Evolutionary conservation across 2,329 filamentous ascomycete genomes (phyloP).

Genomic region (Aspergillus candidus): DNA sequence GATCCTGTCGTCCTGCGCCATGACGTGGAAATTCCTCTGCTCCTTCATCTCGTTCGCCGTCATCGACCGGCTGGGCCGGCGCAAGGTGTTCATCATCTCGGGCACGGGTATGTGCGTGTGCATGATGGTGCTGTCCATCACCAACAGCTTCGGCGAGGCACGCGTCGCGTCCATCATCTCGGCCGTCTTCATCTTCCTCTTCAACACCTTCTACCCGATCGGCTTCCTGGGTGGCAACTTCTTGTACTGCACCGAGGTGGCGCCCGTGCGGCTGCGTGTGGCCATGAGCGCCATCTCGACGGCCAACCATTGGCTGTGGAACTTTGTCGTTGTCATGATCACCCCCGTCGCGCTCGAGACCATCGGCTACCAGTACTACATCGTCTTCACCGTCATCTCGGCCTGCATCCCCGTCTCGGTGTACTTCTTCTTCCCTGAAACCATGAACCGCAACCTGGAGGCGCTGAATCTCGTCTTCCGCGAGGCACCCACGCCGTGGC

Average conservation of each 20-base stretch:
- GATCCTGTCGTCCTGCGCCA: constrained; percentile 43
- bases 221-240: constrained; percentile 57
- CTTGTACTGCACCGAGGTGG: constrained; percentile 41
- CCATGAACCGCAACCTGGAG: constrained; percentile 54
- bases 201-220: constrained; percentile 60
- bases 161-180: constrained; percentile 12
- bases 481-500: constrained; percentile 13
- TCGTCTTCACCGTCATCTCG: constrained; percentile 47
- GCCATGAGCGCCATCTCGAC: constrained; percentile 54
- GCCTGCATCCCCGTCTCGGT: constrained; percentile 39
- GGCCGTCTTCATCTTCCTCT: constrained; percentile 48
- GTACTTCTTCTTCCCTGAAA: constrained; percentile 56
- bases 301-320: constrained; percentile 54
- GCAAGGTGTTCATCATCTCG: constrained; percentile 48
- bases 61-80: constrained; percentile 48
- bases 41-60: constrained; percentile 47
- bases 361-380: constrained; percentile 49
- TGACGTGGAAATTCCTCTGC: constrained; percentile 53
- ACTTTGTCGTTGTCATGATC: constrained; percentile 60
- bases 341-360: constrained; percentile 54
- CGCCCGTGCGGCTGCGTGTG: constrained; percentile 50
- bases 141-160: constrained; percentile 24
- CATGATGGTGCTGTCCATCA: constrained; percentile 49
- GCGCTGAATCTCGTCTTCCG: constrained; percentile 60
- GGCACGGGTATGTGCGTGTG: constrained; percentile 50